phyloP scores from a whole-genome alignment of 1,139 yeast genomes.

The Suhomyces terraborum region DNA sequence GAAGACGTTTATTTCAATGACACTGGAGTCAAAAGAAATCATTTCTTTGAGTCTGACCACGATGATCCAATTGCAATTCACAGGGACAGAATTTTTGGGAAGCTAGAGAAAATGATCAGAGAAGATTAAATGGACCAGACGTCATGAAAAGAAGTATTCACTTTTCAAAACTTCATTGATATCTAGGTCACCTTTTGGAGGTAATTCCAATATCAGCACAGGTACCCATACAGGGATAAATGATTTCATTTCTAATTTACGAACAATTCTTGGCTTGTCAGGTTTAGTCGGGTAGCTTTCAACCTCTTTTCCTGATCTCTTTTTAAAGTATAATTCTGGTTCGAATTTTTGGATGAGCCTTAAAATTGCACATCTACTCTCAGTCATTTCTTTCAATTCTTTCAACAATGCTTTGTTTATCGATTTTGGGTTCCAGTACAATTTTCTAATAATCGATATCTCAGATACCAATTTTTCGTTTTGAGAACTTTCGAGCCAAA shows the following conservation, averaged over 20 bases:
- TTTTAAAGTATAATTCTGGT: conserved; percentile 25
- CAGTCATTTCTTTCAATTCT: conserved; percentile 19
- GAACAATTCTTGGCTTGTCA: neutral
- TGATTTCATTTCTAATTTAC: conserved; percentile 5
- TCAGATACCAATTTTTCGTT: conserved; percentile 23
- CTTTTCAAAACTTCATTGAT: conserved; percentile 36
- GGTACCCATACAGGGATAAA: conserved; percentile 25
- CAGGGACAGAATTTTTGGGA: conserved; percentile 62
- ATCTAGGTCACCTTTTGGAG: conserved; percentile 38
- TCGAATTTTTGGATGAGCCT: conserved; percentile 20
- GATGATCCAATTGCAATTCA: conserved; percentile 64
- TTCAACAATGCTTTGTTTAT: conserved; percentile 13
- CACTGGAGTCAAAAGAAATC: conserved; percentile 40
- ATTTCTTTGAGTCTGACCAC: conserved; percentile 54
- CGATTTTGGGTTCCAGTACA: conserved; percentile 8
- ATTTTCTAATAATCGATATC: conserved; percentile 18
- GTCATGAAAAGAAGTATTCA: conserved; percentile 41
- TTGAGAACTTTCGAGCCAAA: conserved; percentile 30
- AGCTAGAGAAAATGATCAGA: conserved; percentile 51
- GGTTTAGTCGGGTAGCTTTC: conserved; percentile 10
- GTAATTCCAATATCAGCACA: conserved; percentile 32
- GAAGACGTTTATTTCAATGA: conserved; percentile 28
- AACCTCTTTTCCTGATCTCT: conserved; percentile 11
- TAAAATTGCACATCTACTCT: conserved; percentile 9
- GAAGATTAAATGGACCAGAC: conserved; percentile 11